phyloP scores from a whole-genome alignment of 306 rosid genomes.

The Gastrolobium villosum region DNA sequence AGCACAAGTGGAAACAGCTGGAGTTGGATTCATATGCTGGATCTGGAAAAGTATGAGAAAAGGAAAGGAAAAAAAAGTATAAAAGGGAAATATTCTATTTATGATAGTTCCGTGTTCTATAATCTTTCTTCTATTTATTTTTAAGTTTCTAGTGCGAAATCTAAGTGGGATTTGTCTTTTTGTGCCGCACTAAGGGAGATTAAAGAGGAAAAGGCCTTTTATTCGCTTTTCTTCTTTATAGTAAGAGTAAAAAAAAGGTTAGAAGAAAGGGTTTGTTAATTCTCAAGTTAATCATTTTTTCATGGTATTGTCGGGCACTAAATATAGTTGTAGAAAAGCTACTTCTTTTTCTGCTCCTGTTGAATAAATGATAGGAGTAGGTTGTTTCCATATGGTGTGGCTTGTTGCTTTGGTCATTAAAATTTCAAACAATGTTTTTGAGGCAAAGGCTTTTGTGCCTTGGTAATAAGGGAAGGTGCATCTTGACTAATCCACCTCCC shows the following conservation, averaged over 20 bases:
- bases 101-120: slow-evolving; percentile 70
- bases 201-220: slow-evolving; percentile 51
- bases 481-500: slow-evolving; percentile 44
- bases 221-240: slow-evolving; percentile 47
- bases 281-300: slow-evolving; percentile 54
- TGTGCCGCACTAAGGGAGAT: slow-evolving; percentile 60
- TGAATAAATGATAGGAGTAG: slow-evolving; percentile 34
- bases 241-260: slow-evolving; percentile 31
- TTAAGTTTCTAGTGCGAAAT: slow-evolving; percentile 44
- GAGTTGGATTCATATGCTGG: slow-evolving; percentile 65
- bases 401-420: slow-evolving; percentile 43
- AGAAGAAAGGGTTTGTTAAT: slow-evolving; percentile 44
- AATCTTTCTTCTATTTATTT: slow-evolving; percentile 55
- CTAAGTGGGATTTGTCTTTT: slow-evolving; percentile 57
- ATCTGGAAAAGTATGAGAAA: slow-evolving; percentile 62
- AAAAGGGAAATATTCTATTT: slow-evolving; percentile 48
- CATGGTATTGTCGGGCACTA: slow-evolving; percentile 50
- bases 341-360: slow-evolving; percentile 52
- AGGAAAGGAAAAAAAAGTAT: slow-evolving; percentile 46
- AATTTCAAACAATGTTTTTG: slow-evolving; percentile 30
- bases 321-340: slow-evolving; percentile 43
- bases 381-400: slow-evolving; percentile 43
- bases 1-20: slow-evolving; percentile 60
- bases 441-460: slow-evolving; percentile 32
- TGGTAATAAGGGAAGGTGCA: slow-evolving; percentile 41